Evolutionary conservation across 2,329 filamentous ascomycete genomes (phyloP).

Genomic region (Elsinoe necatrix): DNA sequence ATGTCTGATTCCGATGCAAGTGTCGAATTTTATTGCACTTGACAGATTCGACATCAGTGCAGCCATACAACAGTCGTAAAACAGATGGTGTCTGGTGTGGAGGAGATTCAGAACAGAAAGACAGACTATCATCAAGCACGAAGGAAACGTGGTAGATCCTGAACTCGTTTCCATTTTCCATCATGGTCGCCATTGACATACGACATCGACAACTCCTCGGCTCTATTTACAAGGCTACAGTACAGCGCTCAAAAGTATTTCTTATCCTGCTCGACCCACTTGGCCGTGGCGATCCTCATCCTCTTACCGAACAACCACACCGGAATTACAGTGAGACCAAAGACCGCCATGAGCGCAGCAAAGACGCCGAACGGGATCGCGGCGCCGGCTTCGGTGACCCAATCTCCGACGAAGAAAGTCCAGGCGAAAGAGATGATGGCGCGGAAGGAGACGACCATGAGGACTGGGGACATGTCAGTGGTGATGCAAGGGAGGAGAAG

Average conservation of each 20-base stretch:
- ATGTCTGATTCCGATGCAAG: too few relatives aligned
- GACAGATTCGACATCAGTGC: too few relatives aligned
- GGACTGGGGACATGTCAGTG: constrained; percentile 26
- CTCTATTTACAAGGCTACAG: neutral
- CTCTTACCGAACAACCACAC: constrained; percentile 35
- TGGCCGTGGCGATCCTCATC: constrained; percentile 34
- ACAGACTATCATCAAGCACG: too few relatives aligned
- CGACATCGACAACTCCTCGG: neutral
- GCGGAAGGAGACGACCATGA: constrained; percentile 43
- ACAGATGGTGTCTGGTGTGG: too few relatives aligned
- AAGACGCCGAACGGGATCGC: constrained; percentile 47
- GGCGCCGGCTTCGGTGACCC: constrained; percentile 37
- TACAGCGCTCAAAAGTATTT: neutral
- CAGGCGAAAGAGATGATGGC: constrained; percentile 46
- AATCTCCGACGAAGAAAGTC: constrained; percentile 46
- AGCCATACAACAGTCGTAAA: too few relatives aligned
- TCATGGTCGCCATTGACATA: neutral
- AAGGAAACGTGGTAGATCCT: neutral
- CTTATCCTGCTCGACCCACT: constrained; percentile 9
- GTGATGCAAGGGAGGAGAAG: neutral
- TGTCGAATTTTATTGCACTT: too few relatives aligned
- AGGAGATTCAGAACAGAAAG: too few relatives aligned
- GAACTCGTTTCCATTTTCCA: neutral
- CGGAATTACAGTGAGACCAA: constrained; percentile 34
- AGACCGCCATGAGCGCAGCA: constrained; percentile 44